These are phyloP conservation scores for Rubia peregrina DNA, from an alignment of 305 asterid species.

Conservation along the genomic window DNA sequence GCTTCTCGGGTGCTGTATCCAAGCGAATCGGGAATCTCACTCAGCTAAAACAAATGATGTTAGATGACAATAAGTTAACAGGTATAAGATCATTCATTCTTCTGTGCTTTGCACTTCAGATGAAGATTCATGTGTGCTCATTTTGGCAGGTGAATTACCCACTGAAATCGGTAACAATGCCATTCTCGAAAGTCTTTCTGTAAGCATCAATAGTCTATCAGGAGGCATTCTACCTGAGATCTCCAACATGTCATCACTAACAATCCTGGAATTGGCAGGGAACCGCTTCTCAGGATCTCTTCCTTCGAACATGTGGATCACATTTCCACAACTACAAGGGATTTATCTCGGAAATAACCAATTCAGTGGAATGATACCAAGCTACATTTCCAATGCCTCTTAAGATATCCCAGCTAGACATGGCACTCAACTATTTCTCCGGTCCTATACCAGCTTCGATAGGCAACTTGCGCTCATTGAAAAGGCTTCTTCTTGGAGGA, in stretches of 20 bases:
- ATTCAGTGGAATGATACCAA: conserved; percentile 34
- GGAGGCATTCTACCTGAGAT: conserved; percentile 29
- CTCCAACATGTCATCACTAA: conserved; percentile 34
- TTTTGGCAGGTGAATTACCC: conserved; percentile 25
- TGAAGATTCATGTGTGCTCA: background rate
- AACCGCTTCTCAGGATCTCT: conserved; percentile 27
- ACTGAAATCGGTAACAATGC: conserved; percentile 20
- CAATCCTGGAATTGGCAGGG: background rate
- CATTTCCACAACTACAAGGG: conserved; percentile 21
- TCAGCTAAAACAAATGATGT: conserved; percentile 1
- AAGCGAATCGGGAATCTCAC: conserved; percentile 23
- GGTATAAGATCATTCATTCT: conserved; percentile 1
- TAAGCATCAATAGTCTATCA: background rate
- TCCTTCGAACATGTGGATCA: conserved; percentile 21
- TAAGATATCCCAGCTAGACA: conserved; percentile 19
- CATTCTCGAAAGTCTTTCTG: background rate
- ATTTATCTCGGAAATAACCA: conserved; percentile 18
- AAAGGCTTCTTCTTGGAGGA: background rate
- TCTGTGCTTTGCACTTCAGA: background rate
- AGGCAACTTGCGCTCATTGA: conserved; percentile 19
- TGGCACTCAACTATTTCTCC: conserved; percentile 18
- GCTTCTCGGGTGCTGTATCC: conserved; percentile 15
- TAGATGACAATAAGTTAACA: conserved; percentile 10
- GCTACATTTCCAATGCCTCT: conserved; percentile 29
- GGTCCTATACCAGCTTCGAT: conserved; percentile 22